Percentiles rank a stretch among this genome's conserved stretches.
These are phyloP conservation scores for Fusarium goolgardi DNA, from an alignment of 2,329 filamentous ascomycete genomes.

Conservation along the genomic window DNA sequence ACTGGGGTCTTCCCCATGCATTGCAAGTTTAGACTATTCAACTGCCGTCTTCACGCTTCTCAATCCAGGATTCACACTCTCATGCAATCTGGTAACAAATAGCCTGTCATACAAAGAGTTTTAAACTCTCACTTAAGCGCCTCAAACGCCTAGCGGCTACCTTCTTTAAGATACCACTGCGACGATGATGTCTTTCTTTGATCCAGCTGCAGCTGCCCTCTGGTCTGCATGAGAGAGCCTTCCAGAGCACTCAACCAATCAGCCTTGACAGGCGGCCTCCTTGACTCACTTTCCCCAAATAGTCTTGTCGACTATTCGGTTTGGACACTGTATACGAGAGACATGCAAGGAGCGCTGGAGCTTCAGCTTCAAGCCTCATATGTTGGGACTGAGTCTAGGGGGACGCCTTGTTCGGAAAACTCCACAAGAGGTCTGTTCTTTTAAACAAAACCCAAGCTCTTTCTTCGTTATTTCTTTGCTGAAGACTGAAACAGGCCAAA, in stretches of 20 bases:
- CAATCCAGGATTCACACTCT: conserved; percentile 3
- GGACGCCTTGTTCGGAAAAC: conserved; percentile 17
- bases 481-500: not conserved
- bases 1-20: conserved; percentile 16
- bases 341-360: not conserved
- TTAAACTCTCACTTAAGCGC: not conserved
- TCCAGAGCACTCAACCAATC: conserved; percentile 10
- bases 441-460: not conserved
- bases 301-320: not conserved
- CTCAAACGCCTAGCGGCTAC: conserved; percentile 9
- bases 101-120: not conserved
- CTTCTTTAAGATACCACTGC: not conserved
- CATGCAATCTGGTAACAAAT: not conserved
- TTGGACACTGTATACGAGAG: conserved; percentile 8
- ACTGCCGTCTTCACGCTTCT: conserved; percentile 8
- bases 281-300: not conserved
- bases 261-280: conserved; percentile 8
- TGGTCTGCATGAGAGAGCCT: conserved; percentile 1
- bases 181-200: conserved; percentile 8
- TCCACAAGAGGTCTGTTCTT: conserved; percentile 3
- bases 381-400: conserved; percentile 4
- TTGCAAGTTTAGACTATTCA: conserved; percentile 5
- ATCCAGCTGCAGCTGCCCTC: conserved; percentile 6
- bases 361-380: conserved; percentile 17
- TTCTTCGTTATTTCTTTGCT: not conserved